A percentile compares a stretch with the other conserved stretches of the same genome.
Conservation (phyloP, 257 asterid species). For the Perilla frutescens region DNA sequence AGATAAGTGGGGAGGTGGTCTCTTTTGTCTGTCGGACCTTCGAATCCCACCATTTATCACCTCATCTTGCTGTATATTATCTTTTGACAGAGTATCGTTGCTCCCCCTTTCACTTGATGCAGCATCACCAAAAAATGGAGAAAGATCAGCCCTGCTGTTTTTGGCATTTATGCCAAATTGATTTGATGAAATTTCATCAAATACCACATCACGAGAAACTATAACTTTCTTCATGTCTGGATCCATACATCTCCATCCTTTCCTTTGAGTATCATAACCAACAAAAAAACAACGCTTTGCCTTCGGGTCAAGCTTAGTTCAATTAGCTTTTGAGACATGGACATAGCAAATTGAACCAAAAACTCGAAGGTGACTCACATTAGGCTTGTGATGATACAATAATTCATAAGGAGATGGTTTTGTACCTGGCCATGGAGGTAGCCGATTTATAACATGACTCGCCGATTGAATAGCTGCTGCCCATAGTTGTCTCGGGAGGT, state of each 20-base stretch:
- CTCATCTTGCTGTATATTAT: no score
- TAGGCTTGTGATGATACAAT: neutral
- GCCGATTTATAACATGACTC: neutral
- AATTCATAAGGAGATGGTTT: neutral
- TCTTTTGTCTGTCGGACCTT: no score
- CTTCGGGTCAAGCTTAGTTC: constrained; percentile 35
- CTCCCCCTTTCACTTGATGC: neutral
- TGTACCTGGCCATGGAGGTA: constrained; percentile 28
- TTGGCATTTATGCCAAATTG: no score
- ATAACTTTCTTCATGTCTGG: neutral
- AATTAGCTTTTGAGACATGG: neutral
- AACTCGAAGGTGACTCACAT: constrained; percentile 18
- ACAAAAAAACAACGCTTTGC: neutral
- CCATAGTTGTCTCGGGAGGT: constrained; percentile 25
- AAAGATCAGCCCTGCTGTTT: no score
- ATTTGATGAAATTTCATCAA: neutral
- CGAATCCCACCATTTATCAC: no score
- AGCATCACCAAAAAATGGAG: constrained; percentile 32
- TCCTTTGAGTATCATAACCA: constrained; percentile 35
- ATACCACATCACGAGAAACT: no score
- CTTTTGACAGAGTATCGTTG: no score
- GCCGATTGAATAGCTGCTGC: neutral
- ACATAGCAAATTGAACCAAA: no score
- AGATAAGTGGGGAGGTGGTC: no score
- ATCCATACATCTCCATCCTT: constrained; percentile 40